Percentiles rank a stretch among this genome's conserved stretches.
Conservation (phyloP, 2,329 filamentous ascomycete species). For the Aspergillus ruber region DNA sequence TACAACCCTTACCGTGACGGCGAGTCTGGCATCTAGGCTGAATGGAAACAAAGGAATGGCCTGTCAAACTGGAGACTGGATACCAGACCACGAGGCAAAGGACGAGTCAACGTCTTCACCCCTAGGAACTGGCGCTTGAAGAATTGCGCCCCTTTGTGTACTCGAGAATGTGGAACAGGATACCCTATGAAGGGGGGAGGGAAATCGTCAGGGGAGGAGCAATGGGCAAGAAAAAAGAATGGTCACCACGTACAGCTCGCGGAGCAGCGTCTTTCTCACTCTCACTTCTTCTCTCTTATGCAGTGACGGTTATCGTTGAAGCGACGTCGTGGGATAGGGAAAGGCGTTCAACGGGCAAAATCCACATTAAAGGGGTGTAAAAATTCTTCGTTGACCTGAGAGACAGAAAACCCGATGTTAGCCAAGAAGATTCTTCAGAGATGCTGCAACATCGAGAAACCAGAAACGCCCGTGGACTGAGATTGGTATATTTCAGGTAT, state of each 20-base stretch:
- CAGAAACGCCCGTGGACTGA: neutral
- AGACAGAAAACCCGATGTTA: constrained; percentile 8
- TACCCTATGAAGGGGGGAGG: constrained; percentile 34
- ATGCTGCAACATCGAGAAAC: neutral
- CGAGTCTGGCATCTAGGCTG: constrained; percentile 41
- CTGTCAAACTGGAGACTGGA: constrained; percentile 30
- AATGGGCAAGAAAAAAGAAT: constrained; percentile 25
- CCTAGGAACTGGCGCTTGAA: constrained; percentile 29
- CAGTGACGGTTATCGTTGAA: constrained; percentile 15
- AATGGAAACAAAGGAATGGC: constrained; percentile 35
- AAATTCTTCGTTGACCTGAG: constrained; percentile 11
- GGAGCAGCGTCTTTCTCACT: constrained; percentile 19
- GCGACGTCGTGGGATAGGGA: constrained; percentile 13
- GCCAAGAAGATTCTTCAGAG: constrained; percentile 5
- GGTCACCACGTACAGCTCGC: constrained; percentile 29
- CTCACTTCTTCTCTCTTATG: no score
- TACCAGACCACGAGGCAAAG: constrained; percentile 35
- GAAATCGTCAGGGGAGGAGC: constrained; percentile 31
- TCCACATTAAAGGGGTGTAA: constrained; percentile 22
- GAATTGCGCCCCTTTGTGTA: constrained; percentile 23
- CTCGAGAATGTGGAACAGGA: constrained; percentile 34
- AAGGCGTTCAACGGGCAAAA: constrained; percentile 19
- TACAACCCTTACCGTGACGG: constrained; percentile 39
- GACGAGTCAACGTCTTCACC: constrained; percentile 45
- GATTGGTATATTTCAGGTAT: constrained; percentile 8